Evolutionary conservation across 768 basidiomycete species (phyloP).

Genomic region (Termitomyces sp.): DNA sequence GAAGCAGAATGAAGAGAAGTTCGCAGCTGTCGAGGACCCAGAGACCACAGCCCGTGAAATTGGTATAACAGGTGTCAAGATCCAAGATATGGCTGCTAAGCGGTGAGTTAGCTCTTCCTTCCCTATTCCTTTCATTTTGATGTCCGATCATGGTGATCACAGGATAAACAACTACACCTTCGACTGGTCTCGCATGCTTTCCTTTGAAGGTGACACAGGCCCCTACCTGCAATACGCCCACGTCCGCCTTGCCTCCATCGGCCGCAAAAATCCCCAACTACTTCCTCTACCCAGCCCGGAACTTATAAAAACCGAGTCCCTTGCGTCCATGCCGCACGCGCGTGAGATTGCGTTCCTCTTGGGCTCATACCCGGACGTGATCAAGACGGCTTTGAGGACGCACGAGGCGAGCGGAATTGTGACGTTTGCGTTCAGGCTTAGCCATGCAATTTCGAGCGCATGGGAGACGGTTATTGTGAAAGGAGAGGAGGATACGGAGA

Average conservation of each 20-base stretch:
- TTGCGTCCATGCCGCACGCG: slow-evolving; percentile 64
- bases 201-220: slow-evolving; percentile 94
- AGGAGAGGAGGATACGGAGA: slow-evolving; percentile 69
- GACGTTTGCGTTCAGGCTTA: slow-evolving; percentile 81
- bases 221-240: slow-evolving; percentile 97
- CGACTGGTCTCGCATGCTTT: slow-evolving; percentile 90
- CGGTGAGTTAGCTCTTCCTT: slow-evolving; percentile 42
- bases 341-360: slow-evolving; percentile 85
- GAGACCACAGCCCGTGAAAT: slow-evolving; percentile 73
- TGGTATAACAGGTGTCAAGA: slow-evolving; percentile 94
- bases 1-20: slow-evolving; percentile 92
- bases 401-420: slow-evolving; percentile 91
- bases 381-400: slow-evolving; percentile 76
- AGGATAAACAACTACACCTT: slow-evolving; percentile 97
- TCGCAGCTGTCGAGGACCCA: slow-evolving; percentile 82
- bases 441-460: slow-evolving; percentile 85
- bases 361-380: slow-evolving; percentile 87
- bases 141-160: background rate
- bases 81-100: slow-evolving; percentile 96
- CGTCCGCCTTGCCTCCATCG: slow-evolving; percentile 86
- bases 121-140: background rate
- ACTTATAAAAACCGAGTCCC: slow-evolving; percentile 62
- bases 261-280: slow-evolving; percentile 87
- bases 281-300: slow-evolving; percentile 66
- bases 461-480: slow-evolving; percentile 91